Evolutionary conservation across 768 basidiomycete genomes (phyloP).

Genomic region (Lentinula edodes): DNA sequence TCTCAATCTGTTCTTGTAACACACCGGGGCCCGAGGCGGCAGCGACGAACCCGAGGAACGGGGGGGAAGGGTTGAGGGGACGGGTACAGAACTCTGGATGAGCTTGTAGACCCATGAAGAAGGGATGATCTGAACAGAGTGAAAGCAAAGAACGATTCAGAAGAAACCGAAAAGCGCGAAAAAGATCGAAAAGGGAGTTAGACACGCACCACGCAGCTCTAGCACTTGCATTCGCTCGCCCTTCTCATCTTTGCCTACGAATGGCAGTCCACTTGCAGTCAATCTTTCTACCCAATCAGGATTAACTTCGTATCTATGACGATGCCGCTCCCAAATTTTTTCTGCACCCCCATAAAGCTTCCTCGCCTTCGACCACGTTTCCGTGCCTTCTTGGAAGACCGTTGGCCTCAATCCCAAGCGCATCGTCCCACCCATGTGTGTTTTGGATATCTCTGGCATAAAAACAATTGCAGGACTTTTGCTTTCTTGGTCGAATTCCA

Average conservation of each 20-base stretch:
- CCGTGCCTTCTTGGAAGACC: constrained; percentile 69
- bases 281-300: constrained; percentile 76
- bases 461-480: constrained; percentile 81
- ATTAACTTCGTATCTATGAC: constrained; percentile 96
- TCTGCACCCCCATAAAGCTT: constrained; percentile 78
- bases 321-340: constrained; percentile 93
- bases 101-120: constrained; percentile 90
- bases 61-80: constrained; percentile 94
- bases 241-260: constrained; percentile 88
- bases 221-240: constrained; percentile 97
- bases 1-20: constrained; percentile 65
- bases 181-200: neutral
- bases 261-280: constrained; percentile 52
- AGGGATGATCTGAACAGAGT: constrained; percentile 71
- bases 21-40: constrained; percentile 54
- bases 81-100: constrained; percentile 99
- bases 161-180: neutral
- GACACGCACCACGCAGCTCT: constrained; percentile 69
- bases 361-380: constrained; percentile 65
- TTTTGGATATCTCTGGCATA: constrained; percentile 98
- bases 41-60: constrained; percentile 93
- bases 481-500: constrained; percentile 66
- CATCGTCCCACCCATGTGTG: constrained; percentile 99
- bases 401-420: constrained; percentile 97
- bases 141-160: neutral